Evolutionary conservation across 805 yeast genomes (phyloP), one percentile per base, ranked within the genome.

Genomic region (Maudiozyma saulgeensis): DNA sequence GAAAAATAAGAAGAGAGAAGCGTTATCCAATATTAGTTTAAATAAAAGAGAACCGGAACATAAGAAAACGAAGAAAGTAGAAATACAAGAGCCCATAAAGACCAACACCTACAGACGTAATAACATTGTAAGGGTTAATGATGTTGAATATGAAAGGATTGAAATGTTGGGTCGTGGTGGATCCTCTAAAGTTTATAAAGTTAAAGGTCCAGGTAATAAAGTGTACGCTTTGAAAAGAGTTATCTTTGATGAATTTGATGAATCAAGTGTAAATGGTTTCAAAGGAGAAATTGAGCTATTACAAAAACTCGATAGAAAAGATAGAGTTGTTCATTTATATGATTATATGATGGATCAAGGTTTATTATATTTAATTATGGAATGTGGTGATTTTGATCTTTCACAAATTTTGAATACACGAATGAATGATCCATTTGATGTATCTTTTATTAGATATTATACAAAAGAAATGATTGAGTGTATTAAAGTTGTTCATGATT

Each of bases 141-240:
- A 77, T 1, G 74, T 73, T 34, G 75, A 75, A 41, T 91, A 86
- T 61, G 90, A 84, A 58, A 77, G 83, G 49, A 68, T 86, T 26
- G 96, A 88, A 59, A 70, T 86, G 13, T 64, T 90, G 18, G 98
- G 97, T 5, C 78, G 85, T 63, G 98, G 97, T 25, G 98, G 97
- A 0, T 78, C 96, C 0, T 89, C 96, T 0, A 87, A 84, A 61
- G 98, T 90, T 19, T 90, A 83, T 70, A 85, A 83, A 62, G 93
- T 84, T 1, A 83, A 58, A 46, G 59, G 58, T 77, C 56, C 70
- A 78, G 75, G 74, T 44, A 80, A 79, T 52, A 79, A 76, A 55
- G 67, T 78, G 0, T 87, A 77, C 63, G 98, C 98, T 0, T 71
- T 91, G 38, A 90, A 90, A 60, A 78, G 82, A 54, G 96, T 90